Base-by-base conservation (phyloP, 768 basidiomycete genomes). In the Cytidiella melzeri region DNA sequence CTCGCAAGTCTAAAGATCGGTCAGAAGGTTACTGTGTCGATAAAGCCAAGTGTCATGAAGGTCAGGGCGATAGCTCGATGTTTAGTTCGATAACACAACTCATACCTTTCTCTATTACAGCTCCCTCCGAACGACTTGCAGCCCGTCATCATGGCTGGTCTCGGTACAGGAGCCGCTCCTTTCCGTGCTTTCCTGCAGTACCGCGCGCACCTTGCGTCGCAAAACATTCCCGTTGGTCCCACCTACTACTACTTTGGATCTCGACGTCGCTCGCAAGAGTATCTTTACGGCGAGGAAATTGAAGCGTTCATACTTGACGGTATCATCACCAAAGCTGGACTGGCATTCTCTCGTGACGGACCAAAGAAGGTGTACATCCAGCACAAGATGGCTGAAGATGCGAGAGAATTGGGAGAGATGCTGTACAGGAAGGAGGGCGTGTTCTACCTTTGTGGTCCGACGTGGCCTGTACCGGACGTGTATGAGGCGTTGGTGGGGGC, bases 1-100 rank as follows among this genome's bases (percentile, higher is more conserved):
- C 84, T 98, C 34, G 84, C 87, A 3, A 82, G 76, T 36, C 76
- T 99, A 39, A 79, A 80, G 61, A 65, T 85, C 30, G 96, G 95
- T 18, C 87, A 91, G 64, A 86, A 95, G 67, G 93, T 97, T 19
- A 97, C 93, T 0, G 95, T 96, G 7, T 97, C 94, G 5, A 87
- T 98, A 69, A 96, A 96, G 67, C 96, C 96, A 21, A 96, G 93
- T 63, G 96, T 99, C 24, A 98, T 99, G 96, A 98, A 97, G 78
- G 89, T 91, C 50, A n/a, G n/a, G n/a, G n/a, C n/a, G n/a, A n/a
- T n/a, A n/a, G n/a, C n/a, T n/a, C n/a, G n/a, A n/a, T 20, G 74
- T 65, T 20, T 12, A 15, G 41, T 24, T 41, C 41, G 15, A 37
- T 63, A 24, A 65, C 40, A 3, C 46, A 36, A 40, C 27, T 37